Percentiles rank a stretch among this genome's conserved stretches.
Evolutionary conservation across 2,329 filamentous ascomycete species (phyloP).

Genomic region (Coniochaeta sp.): DNA sequence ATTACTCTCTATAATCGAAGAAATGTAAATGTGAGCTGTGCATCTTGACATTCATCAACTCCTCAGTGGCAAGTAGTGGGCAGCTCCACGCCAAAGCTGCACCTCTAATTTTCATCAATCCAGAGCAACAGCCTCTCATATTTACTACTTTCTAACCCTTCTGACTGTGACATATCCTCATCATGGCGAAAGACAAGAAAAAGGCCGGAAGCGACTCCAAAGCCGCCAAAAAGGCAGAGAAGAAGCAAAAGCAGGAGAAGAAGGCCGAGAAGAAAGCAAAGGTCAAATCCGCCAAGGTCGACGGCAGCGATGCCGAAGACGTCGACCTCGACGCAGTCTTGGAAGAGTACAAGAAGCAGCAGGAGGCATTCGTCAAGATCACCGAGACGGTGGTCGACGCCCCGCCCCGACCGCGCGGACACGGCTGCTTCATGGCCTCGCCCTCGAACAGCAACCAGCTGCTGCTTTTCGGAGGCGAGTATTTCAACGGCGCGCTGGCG

Average conservation of each 20-base stretch:
- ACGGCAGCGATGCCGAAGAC: constrained; percentile 85
- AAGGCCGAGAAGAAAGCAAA: constrained; percentile 85
- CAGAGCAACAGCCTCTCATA: not conserved
- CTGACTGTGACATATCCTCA: not conserved
- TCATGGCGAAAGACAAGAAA: constrained; percentile 39
- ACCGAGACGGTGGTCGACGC: constrained; percentile 67
- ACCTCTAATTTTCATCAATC: not conserved
- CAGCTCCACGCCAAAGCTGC: not conserved
- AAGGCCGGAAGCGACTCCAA: constrained; percentile 29
- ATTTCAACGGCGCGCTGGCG: constrained; percentile 85
- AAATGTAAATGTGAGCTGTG: too few species aligned
- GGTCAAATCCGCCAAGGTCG: constrained; percentile 57
- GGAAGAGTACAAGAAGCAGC: constrained; percentile 84
- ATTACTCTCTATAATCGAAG: too few species aligned
- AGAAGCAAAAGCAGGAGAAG: constrained; percentile 74
- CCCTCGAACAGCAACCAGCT: constrained; percentile 82
- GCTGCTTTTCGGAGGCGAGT: constrained; percentile 90
- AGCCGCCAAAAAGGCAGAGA: constrained; percentile 47
- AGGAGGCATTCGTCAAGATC: constrained; percentile 90
- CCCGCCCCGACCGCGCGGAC: constrained; percentile 72
- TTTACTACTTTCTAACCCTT: not conserved
- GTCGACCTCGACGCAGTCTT: constrained; percentile 89
- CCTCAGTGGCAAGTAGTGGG: not conserved
- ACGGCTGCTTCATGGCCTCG: constrained; percentile 74
- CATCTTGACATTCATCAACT: not conserved